A percentile compares a stretch with the other conserved stretches of the same genome.
phyloP scores from a whole-genome alignment of 371 early-diverging fungal species.

The Mortierella sp. region DNA sequence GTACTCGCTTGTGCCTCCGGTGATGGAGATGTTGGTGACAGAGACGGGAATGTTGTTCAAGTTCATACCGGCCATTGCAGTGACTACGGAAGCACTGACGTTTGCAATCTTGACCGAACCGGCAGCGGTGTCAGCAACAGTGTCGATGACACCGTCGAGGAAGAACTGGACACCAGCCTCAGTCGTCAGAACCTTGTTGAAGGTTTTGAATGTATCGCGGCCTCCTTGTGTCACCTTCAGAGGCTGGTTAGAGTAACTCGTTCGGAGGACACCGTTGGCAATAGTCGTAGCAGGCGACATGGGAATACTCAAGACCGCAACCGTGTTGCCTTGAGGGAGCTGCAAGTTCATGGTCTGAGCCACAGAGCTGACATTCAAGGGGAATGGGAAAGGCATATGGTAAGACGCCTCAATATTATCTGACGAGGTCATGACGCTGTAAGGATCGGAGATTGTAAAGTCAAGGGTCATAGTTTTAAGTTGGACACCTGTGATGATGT shows the following conservation, averaged over 20 bases:
- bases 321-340: constrained; percentile 27
- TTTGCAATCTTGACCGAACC: constrained; percentile 58
- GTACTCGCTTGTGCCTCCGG: background rate
- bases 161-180: constrained; percentile 54
- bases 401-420: constrained; percentile 56
- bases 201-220: constrained; percentile 51
- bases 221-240: constrained; percentile 53
- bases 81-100: constrained; percentile 58
- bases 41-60: constrained; percentile 5
- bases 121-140: constrained; percentile 59
- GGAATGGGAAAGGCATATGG: constrained; percentile 65
- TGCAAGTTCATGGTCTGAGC: constrained; percentile 54
- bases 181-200: constrained; percentile 57
- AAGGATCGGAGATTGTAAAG: constrained; percentile 49
- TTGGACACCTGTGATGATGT: background rate
- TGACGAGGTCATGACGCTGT: constrained; percentile 57
- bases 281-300: constrained; percentile 55
- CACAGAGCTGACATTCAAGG: constrained; percentile 55
- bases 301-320: constrained; percentile 57
- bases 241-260: constrained; percentile 49
- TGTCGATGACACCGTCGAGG: constrained; percentile 58
- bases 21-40: background rate
- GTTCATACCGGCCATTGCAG: constrained; percentile 26
- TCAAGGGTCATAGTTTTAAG: constrained; percentile 42
- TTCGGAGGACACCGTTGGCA: constrained; percentile 39